Evolutionary conservation across 257 asterid genomes (phyloP).

Genomic region (Nicotiana noctiflora): DNA sequence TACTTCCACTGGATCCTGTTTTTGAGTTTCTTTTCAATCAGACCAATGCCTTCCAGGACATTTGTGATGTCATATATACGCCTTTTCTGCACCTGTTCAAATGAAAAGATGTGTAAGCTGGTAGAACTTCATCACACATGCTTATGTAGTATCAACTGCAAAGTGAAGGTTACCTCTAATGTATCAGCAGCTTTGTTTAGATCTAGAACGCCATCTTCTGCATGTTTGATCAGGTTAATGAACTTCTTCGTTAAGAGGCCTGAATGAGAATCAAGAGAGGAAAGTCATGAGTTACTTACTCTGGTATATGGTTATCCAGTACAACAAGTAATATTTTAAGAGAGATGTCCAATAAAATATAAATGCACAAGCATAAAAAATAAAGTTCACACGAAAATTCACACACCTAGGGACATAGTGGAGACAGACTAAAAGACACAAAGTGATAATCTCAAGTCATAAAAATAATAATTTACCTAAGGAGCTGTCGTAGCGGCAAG

Average conservation of each 20-base stretch:
- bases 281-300: neutral
- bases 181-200: slow-evolving; percentile 91
- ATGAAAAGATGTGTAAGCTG: slow-evolving; percentile 19
- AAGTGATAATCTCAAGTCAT: neutral
- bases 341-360: neutral
- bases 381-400: neutral
- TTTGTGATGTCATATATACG: slow-evolving; percentile 96
- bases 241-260: slow-evolving; percentile 93
- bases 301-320: neutral
- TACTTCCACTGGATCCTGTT: slow-evolving; percentile 99
- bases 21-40: slow-evolving; percentile 87
- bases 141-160: slow-evolving; percentile 11
- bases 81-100: slow-evolving; percentile 84
- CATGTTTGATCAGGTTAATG: slow-evolving; percentile 75
- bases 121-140: slow-evolving; percentile 8
- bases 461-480: slow-evolving; percentile 45
- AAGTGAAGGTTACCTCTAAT: slow-evolving; percentile 51
- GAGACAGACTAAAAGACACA: neutral
- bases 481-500: slow-evolving; percentile 95
- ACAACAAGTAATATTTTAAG: neutral
- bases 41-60: slow-evolving; percentile 96
- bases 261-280: slow-evolving; percentile 18
- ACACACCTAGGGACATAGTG: neutral
- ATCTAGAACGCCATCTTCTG: slow-evolving; percentile 95
- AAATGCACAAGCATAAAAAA: neutral